These are phyloP conservation scores for Apiospora rasikravindrae DNA, from an alignment of 2,329 filamentous ascomycete genomes.

Conservation along the genomic window DNA sequence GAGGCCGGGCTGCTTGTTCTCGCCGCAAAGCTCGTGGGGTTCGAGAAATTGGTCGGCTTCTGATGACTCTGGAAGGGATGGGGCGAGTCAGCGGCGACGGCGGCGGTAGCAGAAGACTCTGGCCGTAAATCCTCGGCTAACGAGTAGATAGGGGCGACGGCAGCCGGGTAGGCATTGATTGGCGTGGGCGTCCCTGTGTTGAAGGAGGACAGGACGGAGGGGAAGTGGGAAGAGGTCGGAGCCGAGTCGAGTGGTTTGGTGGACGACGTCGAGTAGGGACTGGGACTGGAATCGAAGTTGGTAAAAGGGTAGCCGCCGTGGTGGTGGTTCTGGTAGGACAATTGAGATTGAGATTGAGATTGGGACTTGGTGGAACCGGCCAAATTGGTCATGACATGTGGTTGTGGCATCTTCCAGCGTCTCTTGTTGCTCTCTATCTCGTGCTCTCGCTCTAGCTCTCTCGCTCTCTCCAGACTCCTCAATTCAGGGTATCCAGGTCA, in stretches of 20 bases:
- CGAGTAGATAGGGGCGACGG: slow-evolving; percentile 1
- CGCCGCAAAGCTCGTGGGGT: slow-evolving; percentile 8
- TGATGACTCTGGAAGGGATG: neutral
- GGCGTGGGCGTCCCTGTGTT: neutral
- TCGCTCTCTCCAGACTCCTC: neutral
- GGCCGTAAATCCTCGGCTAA: neutral
- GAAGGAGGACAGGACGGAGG: slow-evolving; percentile 5
- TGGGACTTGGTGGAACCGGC: slow-evolving; percentile 22
- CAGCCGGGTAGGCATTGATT: neutral
- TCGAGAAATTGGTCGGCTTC: slow-evolving; percentile 13
- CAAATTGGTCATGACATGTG: slow-evolving; percentile 24
- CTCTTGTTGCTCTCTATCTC: neutral
- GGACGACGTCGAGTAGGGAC: neutral
- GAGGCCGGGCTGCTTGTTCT: slow-evolving; percentile 20
- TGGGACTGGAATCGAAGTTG: neutral
- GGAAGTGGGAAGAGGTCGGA: neutral
- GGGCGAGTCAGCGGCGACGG: neutral
- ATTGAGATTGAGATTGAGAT: slow-evolving; percentile 20
- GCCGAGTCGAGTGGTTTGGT: neutral
- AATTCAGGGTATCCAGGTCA: slow-evolving; percentile 9
- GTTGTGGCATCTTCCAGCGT: slow-evolving; percentile 26
- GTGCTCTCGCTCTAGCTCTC: neutral
- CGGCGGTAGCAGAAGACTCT: neutral
- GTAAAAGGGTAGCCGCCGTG: slow-evolving; percentile 4
- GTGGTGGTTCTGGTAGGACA: slow-evolving; percentile 18